Conservation (phyloP, 371 early-diverging fungal genomes). For the Rhizopus microsporus region DNA sequence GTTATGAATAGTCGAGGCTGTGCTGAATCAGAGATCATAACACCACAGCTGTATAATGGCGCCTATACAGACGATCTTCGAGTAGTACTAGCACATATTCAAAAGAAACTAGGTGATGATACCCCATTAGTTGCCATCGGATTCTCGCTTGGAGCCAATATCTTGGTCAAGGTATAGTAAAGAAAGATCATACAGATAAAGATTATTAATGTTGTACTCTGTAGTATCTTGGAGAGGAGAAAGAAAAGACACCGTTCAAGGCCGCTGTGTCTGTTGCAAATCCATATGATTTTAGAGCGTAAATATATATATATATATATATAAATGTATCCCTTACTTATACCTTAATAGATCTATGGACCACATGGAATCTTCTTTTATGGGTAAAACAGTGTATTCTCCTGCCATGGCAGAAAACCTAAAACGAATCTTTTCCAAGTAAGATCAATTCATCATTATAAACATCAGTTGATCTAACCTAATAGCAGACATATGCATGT, state of each 20-base stretch:
- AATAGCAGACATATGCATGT: slow-evolving; percentile 55
- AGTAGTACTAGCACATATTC: slow-evolving; percentile 59
- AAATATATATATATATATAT: slow-evolving; percentile 14
- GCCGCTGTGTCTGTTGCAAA: slow-evolving; percentile 84
- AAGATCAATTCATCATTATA: neutral
- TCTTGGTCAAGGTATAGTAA: slow-evolving; percentile 76
- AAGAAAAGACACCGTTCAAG: slow-evolving; percentile 70
- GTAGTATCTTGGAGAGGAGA: slow-evolving; percentile 85
- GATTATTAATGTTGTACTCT: neutral
- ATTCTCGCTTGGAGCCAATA: slow-evolving; percentile 89
- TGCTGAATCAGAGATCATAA: slow-evolving; percentile 70
- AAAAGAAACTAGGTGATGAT: slow-evolving; percentile 50
- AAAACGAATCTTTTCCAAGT: slow-evolving; percentile 59
- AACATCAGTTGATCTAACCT: no score
- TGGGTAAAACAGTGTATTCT: slow-evolving; percentile 67
- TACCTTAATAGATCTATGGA: slow-evolving; percentile 25
- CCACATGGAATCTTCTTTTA: slow-evolving; percentile 23
- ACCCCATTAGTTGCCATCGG: slow-evolving; percentile 80
- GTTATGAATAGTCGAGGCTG: slow-evolving; percentile 92
- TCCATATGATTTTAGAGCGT: slow-evolving; percentile 78
- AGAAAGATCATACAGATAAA: neutral
- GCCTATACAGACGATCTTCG: slow-evolving; percentile 84
- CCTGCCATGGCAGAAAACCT: slow-evolving; percentile 72
- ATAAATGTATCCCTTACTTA: neutral
- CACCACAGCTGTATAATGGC: slow-evolving; percentile 82